These are phyloP conservation scores for Leishmania arabica DNA, from an alignment of 208 protist genomes.

Conservation along the genomic window DNA sequence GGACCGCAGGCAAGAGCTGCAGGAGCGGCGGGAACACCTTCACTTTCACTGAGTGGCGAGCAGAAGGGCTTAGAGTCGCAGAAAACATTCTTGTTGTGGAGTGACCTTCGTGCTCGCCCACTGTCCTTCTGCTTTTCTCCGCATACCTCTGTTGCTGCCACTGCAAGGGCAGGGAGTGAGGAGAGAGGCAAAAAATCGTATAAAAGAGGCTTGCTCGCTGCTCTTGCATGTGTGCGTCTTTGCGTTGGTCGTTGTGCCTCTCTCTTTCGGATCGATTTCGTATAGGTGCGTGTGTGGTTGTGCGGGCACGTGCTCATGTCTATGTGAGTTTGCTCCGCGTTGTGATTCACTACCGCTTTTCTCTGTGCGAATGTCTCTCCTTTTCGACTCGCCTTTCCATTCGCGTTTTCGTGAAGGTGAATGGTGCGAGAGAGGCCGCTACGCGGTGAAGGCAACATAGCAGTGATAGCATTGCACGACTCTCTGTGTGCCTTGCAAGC, in stretches of 20 bases:
- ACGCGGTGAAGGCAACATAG: not conserved
- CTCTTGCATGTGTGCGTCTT: not conserved
- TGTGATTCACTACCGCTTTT: conserved; percentile 3
- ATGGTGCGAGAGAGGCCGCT: not conserved
- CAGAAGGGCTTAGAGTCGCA: not conserved
- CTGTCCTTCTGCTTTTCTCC: conserved; percentile 2
- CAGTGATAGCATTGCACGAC: not conserved
- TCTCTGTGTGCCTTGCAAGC: not conserved
- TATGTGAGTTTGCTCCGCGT: not conserved
- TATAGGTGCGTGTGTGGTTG: conserved; percentile 3
- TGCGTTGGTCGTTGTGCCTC: not conserved
- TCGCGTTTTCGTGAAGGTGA: not conserved
- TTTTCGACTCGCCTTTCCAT: not conserved
- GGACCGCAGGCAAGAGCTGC: not conserved
- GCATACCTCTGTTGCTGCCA: not conserved
- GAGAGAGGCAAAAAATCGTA: not conserved
- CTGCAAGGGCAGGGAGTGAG: not conserved
- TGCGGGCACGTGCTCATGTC: not conserved
- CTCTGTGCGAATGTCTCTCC: not conserved
- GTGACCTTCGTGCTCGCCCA: not conserved
- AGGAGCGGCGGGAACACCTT: not conserved
- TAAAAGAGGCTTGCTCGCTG: not conserved
- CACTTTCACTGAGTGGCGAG: not conserved
- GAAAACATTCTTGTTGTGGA: not conserved
- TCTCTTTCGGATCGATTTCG: not conserved